phyloP scores from a whole-genome alignment of 768 basidiomycete species.

The Serendipita indica region DNA sequence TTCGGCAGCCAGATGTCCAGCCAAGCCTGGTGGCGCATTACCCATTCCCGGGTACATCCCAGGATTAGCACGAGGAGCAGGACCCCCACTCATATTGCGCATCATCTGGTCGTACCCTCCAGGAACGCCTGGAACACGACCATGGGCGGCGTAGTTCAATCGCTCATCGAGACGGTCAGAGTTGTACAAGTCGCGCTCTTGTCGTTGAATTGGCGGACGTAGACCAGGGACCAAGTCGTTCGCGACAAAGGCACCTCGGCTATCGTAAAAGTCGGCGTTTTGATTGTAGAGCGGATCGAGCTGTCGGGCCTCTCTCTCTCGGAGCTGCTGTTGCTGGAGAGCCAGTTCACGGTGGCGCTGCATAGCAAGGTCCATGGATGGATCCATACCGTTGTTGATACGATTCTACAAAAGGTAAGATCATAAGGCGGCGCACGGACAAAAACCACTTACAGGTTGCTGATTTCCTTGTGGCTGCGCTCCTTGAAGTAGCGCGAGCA shows the following conservation, averaged over 20 bases:
- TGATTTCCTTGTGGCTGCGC: neutral
- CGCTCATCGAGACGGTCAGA: slow-evolving; percentile 1
- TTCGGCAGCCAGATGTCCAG: neutral
- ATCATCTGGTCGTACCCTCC: slow-evolving; percentile 8
- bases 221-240: slow-evolving; percentile 7
- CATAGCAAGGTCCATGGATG: neutral
- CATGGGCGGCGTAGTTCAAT: neutral
- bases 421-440: neutral
- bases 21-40: neutral
- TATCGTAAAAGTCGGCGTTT: neutral
- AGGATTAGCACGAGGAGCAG: neutral
- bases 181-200: neutral
- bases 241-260: neutral
- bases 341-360: slow-evolving; percentile 5
- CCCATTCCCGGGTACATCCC: neutral
- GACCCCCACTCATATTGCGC: neutral
- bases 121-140: slow-evolving; percentile 4
- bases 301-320: slow-evolving; percentile 3
- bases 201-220: slow-evolving; percentile 6
- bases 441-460: neutral
- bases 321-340: slow-evolving; percentile 1
- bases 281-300: neutral
- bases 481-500: slow-evolving; percentile 1
- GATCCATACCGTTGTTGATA: neutral
- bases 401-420: neutral